These are phyloP conservation scores for Acanthamoeba polyphaga DNA, from an alignment of 208 protist species.

Conservation along the genomic window DNA sequence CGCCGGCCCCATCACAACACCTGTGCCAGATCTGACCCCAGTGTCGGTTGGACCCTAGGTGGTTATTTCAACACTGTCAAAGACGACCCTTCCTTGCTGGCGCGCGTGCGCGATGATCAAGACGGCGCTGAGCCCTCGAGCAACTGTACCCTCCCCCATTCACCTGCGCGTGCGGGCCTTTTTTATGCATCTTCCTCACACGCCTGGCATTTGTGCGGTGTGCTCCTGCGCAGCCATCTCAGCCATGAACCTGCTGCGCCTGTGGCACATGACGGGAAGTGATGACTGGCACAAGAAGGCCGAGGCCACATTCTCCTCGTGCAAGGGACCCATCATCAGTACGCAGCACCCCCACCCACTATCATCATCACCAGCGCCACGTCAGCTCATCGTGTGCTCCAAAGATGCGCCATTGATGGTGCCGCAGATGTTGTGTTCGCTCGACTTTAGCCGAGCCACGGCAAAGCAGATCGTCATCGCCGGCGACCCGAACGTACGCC, in stretches of 20 bases:
- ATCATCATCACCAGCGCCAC: not conserved
- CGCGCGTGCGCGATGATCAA: constrained; percentile 30
- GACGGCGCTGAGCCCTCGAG: constrained; percentile 58
- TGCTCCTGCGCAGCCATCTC: not conserved
- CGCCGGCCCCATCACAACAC: too few relatives aligned
- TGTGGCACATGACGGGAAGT: constrained; percentile 39
- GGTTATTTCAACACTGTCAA: constrained; percentile 46
- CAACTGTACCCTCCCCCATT: not conserved
- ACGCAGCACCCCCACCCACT: not conserved
- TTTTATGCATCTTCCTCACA: not conserved
- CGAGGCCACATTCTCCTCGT: constrained; percentile 22
- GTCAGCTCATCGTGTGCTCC: not conserved
- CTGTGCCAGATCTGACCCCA: not conserved
- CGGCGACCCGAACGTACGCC: not conserved
- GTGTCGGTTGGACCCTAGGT: not conserved
- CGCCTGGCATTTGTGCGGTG: not conserved
- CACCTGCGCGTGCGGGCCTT: not conserved
- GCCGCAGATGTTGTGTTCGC: constrained; percentile 58
- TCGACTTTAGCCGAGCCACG: constrained; percentile 11
- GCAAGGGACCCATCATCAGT: constrained; percentile 26
- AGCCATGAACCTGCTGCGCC: constrained; percentile 52
- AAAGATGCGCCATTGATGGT: constrained; percentile 26
- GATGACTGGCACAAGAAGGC: constrained; percentile 69
- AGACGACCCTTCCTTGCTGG: not conserved
- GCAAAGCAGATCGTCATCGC: constrained; percentile 62